phyloP scores from a whole-genome alignment of 1,139 yeast species.

The Casaregolazyma lundiana region DNA sequence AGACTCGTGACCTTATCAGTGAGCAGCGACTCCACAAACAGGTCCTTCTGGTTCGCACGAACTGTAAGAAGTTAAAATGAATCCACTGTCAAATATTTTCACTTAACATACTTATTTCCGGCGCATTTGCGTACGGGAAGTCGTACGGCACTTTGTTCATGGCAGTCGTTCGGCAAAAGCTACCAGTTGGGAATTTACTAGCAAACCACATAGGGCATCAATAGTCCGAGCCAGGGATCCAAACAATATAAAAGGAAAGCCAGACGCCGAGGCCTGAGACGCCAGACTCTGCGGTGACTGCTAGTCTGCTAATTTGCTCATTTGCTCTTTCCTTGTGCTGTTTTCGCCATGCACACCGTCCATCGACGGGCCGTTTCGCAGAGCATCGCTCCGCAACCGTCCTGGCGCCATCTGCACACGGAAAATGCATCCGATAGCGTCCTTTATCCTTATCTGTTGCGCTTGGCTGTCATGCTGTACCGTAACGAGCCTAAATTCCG shows the following conservation, averaged over 20 bases:
- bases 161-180: not conserved
- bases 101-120: constrained; percentile 42
- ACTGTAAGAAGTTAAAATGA: constrained; percentile 33
- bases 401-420: constrained; percentile 21
- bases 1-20: constrained; percentile 54
- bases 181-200: not conserved
- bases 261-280: too few relatives aligned
- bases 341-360: constrained; percentile 1
- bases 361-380: constrained; percentile 12
- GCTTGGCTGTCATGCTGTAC: constrained; percentile 32
- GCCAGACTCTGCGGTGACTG: too few relatives aligned
- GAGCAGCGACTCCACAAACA: constrained; percentile 58
- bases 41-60: constrained; percentile 85
- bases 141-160: not conserved
- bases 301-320: not conserved
- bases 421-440: constrained; percentile 26
- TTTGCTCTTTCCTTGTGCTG: not conserved
- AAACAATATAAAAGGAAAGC: too few relatives aligned
- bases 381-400: constrained; percentile 10
- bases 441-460: constrained; percentile 31
- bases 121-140: constrained; percentile 42
- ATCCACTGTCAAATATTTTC: too few relatives aligned
- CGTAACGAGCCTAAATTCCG: constrained; percentile 31
- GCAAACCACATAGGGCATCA: not conserved
- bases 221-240: too few relatives aligned